Evolutionary conservation across 2,329 filamentous ascomycete genomes (phyloP).

Genomic region (Cladosporium cucumerinum): DNA sequence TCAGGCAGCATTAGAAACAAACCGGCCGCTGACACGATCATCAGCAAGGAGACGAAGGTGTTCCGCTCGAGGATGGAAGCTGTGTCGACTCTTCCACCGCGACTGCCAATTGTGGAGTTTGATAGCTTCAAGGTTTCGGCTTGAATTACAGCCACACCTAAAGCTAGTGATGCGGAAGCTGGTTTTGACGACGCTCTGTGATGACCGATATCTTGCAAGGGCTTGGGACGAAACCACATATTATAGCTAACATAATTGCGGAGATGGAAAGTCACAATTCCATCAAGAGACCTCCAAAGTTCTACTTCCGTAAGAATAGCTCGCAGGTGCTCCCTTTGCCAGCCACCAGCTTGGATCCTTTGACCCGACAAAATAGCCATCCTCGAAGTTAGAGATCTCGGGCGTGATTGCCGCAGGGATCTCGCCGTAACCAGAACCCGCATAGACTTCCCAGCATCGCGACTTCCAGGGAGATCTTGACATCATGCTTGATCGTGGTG

Average conservation of each 20-base stretch:
- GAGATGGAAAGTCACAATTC: neutral
- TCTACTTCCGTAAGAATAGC: neutral
- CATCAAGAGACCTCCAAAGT: neutral
- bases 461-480: neutral
- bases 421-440: neutral
- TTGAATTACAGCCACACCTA: neutral
- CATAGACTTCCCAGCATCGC: neutral
- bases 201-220: neutral
- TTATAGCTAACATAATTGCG: neutral
- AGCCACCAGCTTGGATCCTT: conserved; percentile 2
- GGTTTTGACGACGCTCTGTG: neutral
- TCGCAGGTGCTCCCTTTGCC: neutral
- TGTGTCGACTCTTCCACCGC: neutral
- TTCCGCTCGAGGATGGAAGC: neutral
- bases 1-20: neutral
- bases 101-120: neutral
- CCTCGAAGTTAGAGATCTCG: conserved; percentile 1
- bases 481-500: neutral
- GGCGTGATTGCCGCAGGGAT: neutral
- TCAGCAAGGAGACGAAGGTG: neutral
- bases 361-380: neutral
- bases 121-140: neutral
- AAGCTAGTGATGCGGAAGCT: neutral
- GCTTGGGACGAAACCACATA: neutral
- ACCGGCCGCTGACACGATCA: neutral